phyloP scores from a whole-genome alignment of 495 filamentous ascomycete species.

The Penicillium macrosclerotiorum region DNA sequence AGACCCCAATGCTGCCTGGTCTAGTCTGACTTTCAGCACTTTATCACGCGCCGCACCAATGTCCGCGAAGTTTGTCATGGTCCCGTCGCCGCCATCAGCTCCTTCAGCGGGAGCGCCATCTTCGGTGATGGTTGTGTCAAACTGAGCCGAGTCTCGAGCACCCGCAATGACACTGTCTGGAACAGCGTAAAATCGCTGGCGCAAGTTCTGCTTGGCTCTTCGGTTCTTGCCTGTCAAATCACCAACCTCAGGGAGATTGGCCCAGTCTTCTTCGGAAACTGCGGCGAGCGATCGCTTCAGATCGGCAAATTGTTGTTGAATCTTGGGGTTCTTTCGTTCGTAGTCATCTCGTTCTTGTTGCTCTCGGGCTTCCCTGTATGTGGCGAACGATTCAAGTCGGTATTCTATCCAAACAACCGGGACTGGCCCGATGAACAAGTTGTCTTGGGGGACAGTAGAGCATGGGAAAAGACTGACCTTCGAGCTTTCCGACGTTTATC shows the following conservation, averaged over 20 bases:
- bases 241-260: slow-evolving; percentile 89
- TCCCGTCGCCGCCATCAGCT: slow-evolving; percentile 65
- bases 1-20: slow-evolving; percentile 76
- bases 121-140: slow-evolving; percentile 80
- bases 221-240: slow-evolving; percentile 94
- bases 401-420: slow-evolving; percentile 73
- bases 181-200: slow-evolving; percentile 91
- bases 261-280: slow-evolving; percentile 96
- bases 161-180: slow-evolving; percentile 94
- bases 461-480: slow-evolving; percentile 69
- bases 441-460: slow-evolving; percentile 35
- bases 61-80: slow-evolving; percentile 96
- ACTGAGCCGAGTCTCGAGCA: slow-evolving; percentile 73
- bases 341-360: slow-evolving; percentile 87
- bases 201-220: slow-evolving; percentile 74
- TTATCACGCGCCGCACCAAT: slow-evolving; percentile 95
- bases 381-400: slow-evolving; percentile 68
- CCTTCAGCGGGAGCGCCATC: slow-evolving; percentile 57
- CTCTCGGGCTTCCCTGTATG: slow-evolving; percentile 92
- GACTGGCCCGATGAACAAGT: slow-evolving; percentile 67
- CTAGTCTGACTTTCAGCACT: slow-evolving; percentile 84
- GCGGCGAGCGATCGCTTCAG: slow-evolving; percentile 84
- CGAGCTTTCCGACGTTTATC: slow-evolving; percentile 77
- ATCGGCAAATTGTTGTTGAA: slow-evolving; percentile 97
- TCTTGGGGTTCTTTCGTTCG: slow-evolving; percentile 96